phyloP scores from a whole-genome alignment of 2,329 filamentous ascomycete species.

The Ophiostoma himal-ulmi region DNA sequence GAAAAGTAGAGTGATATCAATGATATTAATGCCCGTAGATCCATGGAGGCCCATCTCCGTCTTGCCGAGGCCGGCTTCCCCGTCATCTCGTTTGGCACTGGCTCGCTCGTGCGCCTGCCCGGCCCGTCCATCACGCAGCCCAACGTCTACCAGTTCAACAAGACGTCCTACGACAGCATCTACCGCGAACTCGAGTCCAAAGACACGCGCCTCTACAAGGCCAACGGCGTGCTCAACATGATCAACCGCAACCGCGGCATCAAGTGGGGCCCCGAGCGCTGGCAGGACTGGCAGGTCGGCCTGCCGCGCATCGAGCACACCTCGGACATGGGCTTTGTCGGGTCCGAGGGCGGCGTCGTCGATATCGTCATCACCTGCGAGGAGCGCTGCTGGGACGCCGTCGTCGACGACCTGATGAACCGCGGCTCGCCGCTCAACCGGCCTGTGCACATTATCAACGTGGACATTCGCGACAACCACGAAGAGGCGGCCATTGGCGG shows the following conservation, averaged over 20 bases:
- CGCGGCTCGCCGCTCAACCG: slow-evolving; percentile 82
- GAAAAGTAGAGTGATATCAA: background rate
- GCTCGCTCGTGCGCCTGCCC: slow-evolving; percentile 86
- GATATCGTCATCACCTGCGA: slow-evolving; percentile 97
- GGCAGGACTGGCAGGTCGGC: slow-evolving; percentile 95
- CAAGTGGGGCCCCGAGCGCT: slow-evolving; percentile 93
- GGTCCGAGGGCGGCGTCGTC: slow-evolving; percentile 82
- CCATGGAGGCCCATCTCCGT: slow-evolving; percentile 98
- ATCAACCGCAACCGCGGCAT: slow-evolving; percentile 83
- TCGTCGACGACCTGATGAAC: slow-evolving; percentile 85
- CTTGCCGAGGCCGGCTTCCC: slow-evolving; percentile 82
- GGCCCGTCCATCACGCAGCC: slow-evolving; percentile 87
- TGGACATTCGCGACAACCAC: slow-evolving; percentile 97
- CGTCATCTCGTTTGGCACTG: slow-evolving; percentile 97
- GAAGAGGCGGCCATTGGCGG: slow-evolving; percentile 91
- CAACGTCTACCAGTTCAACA: slow-evolving; percentile 98
- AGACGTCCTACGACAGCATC: slow-evolving; percentile 90
- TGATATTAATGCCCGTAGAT: slow-evolving; percentile 42
- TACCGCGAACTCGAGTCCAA: slow-evolving; percentile 84
- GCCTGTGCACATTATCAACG: slow-evolving; percentile 95
- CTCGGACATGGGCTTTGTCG: slow-evolving; percentile 68
- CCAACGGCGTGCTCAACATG: slow-evolving; percentile 95
- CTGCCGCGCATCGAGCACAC: slow-evolving; percentile 72
- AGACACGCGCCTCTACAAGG: slow-evolving; percentile 78
- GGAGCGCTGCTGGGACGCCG: slow-evolving; percentile 96